Conservation (phyloP, 352 stramenopile species). For the Phytopythium kandeliae region DNA sequence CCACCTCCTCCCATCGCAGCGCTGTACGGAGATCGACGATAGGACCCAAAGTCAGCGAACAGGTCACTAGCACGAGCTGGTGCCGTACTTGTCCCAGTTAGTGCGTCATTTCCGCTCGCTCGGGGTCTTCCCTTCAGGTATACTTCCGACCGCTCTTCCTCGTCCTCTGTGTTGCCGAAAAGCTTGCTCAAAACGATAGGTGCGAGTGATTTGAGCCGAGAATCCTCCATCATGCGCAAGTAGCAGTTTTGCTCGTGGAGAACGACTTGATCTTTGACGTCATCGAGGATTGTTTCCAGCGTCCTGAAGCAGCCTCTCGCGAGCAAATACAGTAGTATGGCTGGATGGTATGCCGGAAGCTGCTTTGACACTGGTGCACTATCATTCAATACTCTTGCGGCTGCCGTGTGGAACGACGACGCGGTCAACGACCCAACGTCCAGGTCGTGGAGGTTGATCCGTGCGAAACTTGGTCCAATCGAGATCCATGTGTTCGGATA, state of each 20-base stretch:
- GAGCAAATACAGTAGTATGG: slow-evolving; percentile 69
- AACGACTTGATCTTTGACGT: slow-evolving; percentile 50
- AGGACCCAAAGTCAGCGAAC: slow-evolving; percentile 55
- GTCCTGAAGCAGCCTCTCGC: slow-evolving; percentile 55
- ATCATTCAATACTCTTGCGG: slow-evolving; percentile 4
- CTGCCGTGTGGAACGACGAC: slow-evolving; percentile 1
- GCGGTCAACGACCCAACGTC: slow-evolving; percentile 13
- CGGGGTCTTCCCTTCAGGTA: slow-evolving; percentile 33
- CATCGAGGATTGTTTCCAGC: slow-evolving; percentile 45
- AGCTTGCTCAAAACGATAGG: slow-evolving; percentile 48
- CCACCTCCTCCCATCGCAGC: slow-evolving; percentile 3
- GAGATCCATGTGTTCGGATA: slow-evolving; percentile 46
- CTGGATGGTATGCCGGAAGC: slow-evolving; percentile 44
- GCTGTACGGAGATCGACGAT: slow-evolving; percentile 12
- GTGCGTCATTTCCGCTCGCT: slow-evolving; percentile 3
- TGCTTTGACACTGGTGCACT: slow-evolving; percentile 12
- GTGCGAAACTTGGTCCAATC: slow-evolving; percentile 44
- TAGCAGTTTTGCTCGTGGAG: slow-evolving; percentile 77
- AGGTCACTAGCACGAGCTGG: slow-evolving; percentile 64
- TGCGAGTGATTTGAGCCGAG: slow-evolving; percentile 36
- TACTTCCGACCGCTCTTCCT: slow-evolving; percentile 36
- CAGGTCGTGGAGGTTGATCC: slow-evolving; percentile 55
- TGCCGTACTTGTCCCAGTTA: slow-evolving; percentile 8
- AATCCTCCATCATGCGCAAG: slow-evolving; percentile 61
- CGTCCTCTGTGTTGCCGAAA: slow-evolving; percentile 21